phyloP scores from a whole-genome alignment of 2,329 filamentous ascomycete species.

The Trichophyton verrucosum region DNA sequence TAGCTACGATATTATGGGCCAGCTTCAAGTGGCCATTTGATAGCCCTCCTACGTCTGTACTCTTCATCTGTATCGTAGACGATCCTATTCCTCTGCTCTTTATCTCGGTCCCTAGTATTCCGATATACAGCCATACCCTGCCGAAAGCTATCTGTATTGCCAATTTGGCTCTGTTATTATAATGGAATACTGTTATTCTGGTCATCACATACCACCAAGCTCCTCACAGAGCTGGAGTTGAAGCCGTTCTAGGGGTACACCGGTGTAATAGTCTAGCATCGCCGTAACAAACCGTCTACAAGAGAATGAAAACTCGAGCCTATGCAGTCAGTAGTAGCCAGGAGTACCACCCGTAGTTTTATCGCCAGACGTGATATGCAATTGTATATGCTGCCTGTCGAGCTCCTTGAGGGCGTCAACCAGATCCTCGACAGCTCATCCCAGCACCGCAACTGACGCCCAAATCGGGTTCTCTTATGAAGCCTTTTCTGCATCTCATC shows the following conservation, averaged over 20 bases:
- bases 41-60: background rate
- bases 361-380: no score
- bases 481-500: background rate
- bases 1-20: no score
- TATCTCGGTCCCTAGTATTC: conserved; percentile 31
- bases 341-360: no score
- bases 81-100: conserved; percentile 26
- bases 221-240: conserved; percentile 17
- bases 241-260: conserved; percentile 20
- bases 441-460: conserved; percentile 9
- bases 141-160: conserved; percentile 21
- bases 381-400: conserved; percentile 8
- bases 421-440: conserved; percentile 17
- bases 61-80: conserved; percentile 21
- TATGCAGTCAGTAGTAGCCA: conserved; percentile 12
- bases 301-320: conserved; percentile 1
- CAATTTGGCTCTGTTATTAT: background rate
- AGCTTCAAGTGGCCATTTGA: no score
- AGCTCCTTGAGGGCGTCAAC: conserved; percentile 14
- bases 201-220: conserved; percentile 14
- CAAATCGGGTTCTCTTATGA: background rate
- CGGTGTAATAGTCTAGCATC: conserved; percentile 21
- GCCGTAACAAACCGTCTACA: no score
- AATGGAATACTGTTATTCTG: no score
- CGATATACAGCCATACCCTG: conserved; percentile 12